phyloP scores from a whole-genome alignment of 2,329 filamentous ascomycete genomes.

The Neofusicoccum sp. region DNA sequence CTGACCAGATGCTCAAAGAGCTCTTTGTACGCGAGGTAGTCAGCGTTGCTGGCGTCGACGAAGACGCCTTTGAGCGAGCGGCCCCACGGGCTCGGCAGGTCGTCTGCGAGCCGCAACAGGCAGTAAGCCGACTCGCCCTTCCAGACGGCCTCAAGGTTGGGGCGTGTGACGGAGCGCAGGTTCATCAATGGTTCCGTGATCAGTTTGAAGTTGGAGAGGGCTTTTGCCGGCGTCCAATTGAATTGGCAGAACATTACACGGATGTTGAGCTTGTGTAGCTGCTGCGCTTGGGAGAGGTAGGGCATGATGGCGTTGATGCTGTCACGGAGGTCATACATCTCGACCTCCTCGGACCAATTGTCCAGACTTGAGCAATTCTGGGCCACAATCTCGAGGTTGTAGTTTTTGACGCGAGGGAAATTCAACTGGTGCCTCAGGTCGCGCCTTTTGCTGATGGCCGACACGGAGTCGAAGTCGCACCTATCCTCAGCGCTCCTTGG shows the following conservation, averaged over 20 bases:
- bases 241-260: constrained; percentile 33
- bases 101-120: neutral
- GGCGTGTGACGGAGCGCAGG: constrained; percentile 35
- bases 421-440: constrained; percentile 34
- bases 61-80: constrained; percentile 12
- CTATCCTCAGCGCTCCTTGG: constrained; percentile 33
- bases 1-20: constrained; percentile 30
- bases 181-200: constrained; percentile 35
- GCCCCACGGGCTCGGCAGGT: neutral
- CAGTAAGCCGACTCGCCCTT: constrained; percentile 21
- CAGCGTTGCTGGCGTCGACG: constrained; percentile 24
- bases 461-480: constrained; percentile 26
- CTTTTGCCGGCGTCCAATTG: constrained; percentile 28
- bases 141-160: constrained; percentile 31
- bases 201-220: constrained; percentile 30
- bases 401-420: constrained; percentile 36
- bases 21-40: constrained; percentile 30
- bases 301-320: constrained; percentile 7
- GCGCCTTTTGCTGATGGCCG: constrained; percentile 26
- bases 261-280: constrained; percentile 35
- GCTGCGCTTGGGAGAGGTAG: constrained; percentile 25
- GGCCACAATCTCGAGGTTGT: constrained; percentile 35
- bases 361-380: constrained; percentile 26
- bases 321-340: constrained; percentile 38
- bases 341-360: constrained; percentile 39